Evolutionary conservation across 2,329 filamentous ascomycete genomes (phyloP), one percentile per base, ranked within the genome.

Genomic region (Cryphonectria parasitica): DNA sequence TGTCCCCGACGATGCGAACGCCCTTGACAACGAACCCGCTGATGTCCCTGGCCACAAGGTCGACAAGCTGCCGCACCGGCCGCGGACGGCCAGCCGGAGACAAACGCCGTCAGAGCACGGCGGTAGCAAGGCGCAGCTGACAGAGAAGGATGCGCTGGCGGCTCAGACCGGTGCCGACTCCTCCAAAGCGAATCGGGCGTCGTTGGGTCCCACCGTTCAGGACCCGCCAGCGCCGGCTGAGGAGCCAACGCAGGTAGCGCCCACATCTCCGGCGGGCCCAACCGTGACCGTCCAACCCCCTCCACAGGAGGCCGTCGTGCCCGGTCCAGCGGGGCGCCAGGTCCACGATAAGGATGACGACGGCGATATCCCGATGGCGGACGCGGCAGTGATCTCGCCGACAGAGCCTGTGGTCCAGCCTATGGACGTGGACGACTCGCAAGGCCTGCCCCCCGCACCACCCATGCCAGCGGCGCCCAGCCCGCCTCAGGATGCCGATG

Each of bases 351-450:
- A 82, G 73, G 80, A 84, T 72, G 79, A 87, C 4, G 88, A 90
- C 74, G 86, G 88, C 36, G 90, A 93, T 78, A 84, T 91, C 68
- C 85, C 90, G 69, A 93, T 93, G 88, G 84, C 85, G 49, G 91
- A 93, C 78, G 85, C 84, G 58, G 86, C 39, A 7, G 61, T 87
- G 41, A 84, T 86, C n/a, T 45, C 68, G 63, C 63, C 71, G n/a
- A 68, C 69, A 36, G 71, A 72, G 52, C 71, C 71, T 25, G 43
- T 58, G 11, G 66, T 63, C 22, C 71, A 72, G 28, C 71, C 71
- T 41, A 56, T 68, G 10, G 71, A 72, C 2, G n/a, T 61, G 39
- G 78, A 80, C 69, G 79, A 83, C 39, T 80, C 82, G 54, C 74
- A 80, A 62, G 80, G 82, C 73, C 80, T 85, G 1, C 84, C 84